Evolutionary conservation across 352 stramenopile species (phyloP).

Genomic region (Phytophthora nicotianae): DNA sequence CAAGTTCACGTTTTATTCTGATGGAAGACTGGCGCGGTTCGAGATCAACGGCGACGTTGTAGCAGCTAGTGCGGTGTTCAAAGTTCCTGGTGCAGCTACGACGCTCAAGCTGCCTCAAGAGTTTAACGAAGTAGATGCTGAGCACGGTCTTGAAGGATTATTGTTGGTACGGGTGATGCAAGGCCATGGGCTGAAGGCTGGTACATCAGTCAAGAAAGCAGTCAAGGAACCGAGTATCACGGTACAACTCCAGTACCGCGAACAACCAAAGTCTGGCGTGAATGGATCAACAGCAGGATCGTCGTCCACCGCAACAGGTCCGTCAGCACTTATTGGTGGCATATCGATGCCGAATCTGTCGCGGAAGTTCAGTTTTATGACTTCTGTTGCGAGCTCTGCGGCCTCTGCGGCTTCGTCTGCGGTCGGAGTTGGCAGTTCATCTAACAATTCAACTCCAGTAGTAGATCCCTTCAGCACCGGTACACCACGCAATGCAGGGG

Average conservation of each 20-base stretch:
- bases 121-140: slow-evolving; percentile 87
- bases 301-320: slow-evolving; percentile 25
- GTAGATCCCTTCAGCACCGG: slow-evolving; percentile 61
- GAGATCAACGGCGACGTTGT: slow-evolving; percentile 91
- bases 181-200: slow-evolving; percentile 77
- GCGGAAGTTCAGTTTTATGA: slow-evolving; percentile 78
- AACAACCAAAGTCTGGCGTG: slow-evolving; percentile 49
- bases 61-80: slow-evolving; percentile 86
- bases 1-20: slow-evolving; percentile 90
- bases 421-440: slow-evolving; percentile 28
- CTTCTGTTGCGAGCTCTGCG: slow-evolving; percentile 43
- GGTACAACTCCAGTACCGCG: slow-evolving; percentile 62
- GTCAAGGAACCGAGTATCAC: slow-evolving; percentile 74
- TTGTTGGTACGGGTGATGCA: slow-evolving; percentile 85
- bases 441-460: slow-evolving; percentile 27
- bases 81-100: slow-evolving; percentile 81
- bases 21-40: slow-evolving; percentile 83
- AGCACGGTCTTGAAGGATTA: slow-evolving; percentile 69
- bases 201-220: slow-evolving; percentile 64
- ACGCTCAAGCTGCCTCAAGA: slow-evolving; percentile 89
- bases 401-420: slow-evolving; percentile 41
- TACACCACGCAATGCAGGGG: slow-evolving; percentile 54
- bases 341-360: slow-evolving; percentile 79
- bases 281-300: slow-evolving; percentile 31
- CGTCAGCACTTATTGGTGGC: slow-evolving; percentile 42